phyloP scores from a whole-genome alignment of 768 basidiomycete genomes.

The Calocera cornea region DNA sequence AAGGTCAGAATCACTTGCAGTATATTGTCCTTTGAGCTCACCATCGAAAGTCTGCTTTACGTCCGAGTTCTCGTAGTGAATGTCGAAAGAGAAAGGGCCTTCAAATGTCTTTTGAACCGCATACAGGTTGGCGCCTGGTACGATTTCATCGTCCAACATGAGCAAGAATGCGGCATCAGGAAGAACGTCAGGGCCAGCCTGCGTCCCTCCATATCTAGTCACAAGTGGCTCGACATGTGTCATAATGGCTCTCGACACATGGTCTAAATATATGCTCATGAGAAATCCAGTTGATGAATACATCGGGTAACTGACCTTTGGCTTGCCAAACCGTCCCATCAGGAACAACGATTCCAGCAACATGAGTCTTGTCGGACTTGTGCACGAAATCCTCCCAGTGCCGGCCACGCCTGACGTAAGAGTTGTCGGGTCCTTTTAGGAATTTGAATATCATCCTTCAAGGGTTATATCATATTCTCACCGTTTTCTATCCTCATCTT shows the following conservation, averaged over 20 bases:
- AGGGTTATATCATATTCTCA: constrained; percentile 21
- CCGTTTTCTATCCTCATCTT: constrained; percentile 66
- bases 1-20: not conserved
- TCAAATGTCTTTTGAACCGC: constrained; percentile 79
- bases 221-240: constrained; percentile 37
- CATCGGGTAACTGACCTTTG: constrained; percentile 47
- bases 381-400: constrained; percentile 45
- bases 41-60: constrained; percentile 49
- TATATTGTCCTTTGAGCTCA: constrained; percentile 27
- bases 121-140: constrained; percentile 62
- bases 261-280: not conserved
- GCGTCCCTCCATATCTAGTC: constrained; percentile 39
- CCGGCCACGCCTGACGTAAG: constrained; percentile 39
- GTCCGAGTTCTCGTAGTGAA: constrained; percentile 71
- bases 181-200: constrained; percentile 22
- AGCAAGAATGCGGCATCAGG: constrained; percentile 77
- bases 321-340: constrained; percentile 70
- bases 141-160: constrained; percentile 59
- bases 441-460: not conserved
- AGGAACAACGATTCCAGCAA: constrained; percentile 45
- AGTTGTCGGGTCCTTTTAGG: constrained; percentile 42
- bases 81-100: constrained; percentile 77
- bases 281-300: not conserved
- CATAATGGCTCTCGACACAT: constrained; percentile 6
- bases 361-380: constrained; percentile 57